A percentile compares a stretch with the other conserved stretches of the same genome.
Conservation (phyloP, 306 rosid species). For the Lupinus albus region DNA sequence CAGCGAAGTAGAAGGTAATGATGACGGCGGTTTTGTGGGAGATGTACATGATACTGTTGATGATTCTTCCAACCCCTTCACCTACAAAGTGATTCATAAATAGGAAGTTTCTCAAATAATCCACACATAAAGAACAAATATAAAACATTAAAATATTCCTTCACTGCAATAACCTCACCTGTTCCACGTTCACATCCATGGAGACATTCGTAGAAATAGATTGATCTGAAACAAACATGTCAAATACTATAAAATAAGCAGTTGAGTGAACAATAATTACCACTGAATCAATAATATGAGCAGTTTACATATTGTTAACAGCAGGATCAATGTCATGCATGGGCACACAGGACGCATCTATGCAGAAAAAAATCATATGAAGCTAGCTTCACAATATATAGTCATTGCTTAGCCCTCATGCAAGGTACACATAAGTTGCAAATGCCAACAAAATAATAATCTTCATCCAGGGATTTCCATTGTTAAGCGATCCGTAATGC, state of each 20-base stretch:
- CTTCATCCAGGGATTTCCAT: not conserved
- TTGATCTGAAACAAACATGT: conserved; percentile 60
- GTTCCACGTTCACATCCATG: conserved; percentile 59
- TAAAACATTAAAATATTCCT: conserved; percentile 26
- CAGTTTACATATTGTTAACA: not conserved
- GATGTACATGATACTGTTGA: conserved; percentile 53
- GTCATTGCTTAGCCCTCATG: conserved; percentile 13
- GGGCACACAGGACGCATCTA: not conserved
- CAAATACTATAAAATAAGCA: conserved; percentile 37
- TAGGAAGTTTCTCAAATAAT: conserved; percentile 27
- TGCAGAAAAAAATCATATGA: conserved; percentile 14
- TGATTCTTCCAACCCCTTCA: conserved; percentile 55
- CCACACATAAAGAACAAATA: conserved; percentile 30
- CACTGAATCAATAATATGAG: conserved; percentile 6
- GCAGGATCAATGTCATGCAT: conserved; percentile 8
- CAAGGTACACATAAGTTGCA: not conserved
- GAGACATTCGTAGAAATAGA: conserved; percentile 64
- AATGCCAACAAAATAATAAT: no score
- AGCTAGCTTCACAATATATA: conserved; percentile 6
- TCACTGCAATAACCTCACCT: conserved; percentile 53
- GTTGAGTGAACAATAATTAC: conserved; percentile 21
- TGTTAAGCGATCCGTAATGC: not conserved
- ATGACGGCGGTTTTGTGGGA: conserved; percentile 54
- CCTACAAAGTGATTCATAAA: conserved; percentile 49
- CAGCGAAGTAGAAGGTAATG: conserved; percentile 71